These are phyloP conservation scores for Cucurbita ficifolia DNA, from an alignment of 306 rosid genomes.

Conservation along the genomic window DNA sequence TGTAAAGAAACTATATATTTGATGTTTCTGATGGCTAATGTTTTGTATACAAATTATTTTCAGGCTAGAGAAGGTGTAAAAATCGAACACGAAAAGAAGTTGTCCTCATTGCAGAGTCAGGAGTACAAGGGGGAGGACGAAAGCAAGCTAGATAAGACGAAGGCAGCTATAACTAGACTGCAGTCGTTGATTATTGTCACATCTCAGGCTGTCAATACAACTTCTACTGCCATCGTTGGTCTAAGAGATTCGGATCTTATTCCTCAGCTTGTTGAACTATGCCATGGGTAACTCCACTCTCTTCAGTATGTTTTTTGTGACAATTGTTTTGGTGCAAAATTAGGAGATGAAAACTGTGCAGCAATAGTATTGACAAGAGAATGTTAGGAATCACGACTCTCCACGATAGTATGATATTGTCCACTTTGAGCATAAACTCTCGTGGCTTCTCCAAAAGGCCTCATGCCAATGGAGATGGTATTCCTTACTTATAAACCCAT, in stretches of 20 bases:
- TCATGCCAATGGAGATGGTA: no score
- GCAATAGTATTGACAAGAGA: background rate
- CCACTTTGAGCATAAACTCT: no score
- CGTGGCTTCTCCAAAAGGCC: no score
- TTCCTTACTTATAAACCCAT: no score
- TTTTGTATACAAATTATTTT: conserved; percentile 16
- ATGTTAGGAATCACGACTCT: no score
- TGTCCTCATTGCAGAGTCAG: conserved; percentile 64
- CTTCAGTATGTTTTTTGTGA: conserved; percentile 3
- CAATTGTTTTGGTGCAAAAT: background rate
- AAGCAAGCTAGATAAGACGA: conserved; percentile 78
- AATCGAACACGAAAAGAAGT: conserved; percentile 84
- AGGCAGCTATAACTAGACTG: conserved; percentile 66
- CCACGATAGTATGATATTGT: no score
- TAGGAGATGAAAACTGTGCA: background rate
- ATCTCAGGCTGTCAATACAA: conserved; percentile 91
- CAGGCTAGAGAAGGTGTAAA: conserved; percentile 86
- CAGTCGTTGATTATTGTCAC: conserved; percentile 81
- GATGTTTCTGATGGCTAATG: conserved; percentile 19
- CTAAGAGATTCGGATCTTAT: conserved; percentile 85
- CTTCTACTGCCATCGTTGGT: conserved; percentile 65
- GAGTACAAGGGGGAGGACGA: conserved; percentile 92
- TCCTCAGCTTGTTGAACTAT: conserved; percentile 85
- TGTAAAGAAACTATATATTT: conserved; percentile 7
- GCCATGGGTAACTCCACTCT: conserved; percentile 62